Evolutionary conservation across 2,329 filamentous ascomycete species (phyloP).

Genomic region (Fusarium camptoceras): DNA sequence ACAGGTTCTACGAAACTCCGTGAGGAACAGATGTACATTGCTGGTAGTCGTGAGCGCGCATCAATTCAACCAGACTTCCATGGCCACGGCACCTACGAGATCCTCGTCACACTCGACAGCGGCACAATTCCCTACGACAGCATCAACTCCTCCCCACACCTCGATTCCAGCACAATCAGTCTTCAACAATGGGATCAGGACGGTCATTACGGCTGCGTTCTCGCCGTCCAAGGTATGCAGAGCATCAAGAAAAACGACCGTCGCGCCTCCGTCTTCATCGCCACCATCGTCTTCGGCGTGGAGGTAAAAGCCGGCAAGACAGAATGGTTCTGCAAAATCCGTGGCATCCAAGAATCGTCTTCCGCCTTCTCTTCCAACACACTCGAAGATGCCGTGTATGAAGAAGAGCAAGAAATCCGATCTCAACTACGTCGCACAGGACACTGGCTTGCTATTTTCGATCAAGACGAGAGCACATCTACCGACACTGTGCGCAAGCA

Average conservation of each 20-base stretch:
- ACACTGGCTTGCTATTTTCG: slow-evolving; percentile 10
- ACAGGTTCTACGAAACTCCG: slow-evolving; percentile 11
- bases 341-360: background rate
- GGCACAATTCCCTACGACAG: slow-evolving; percentile 15
- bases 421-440: slow-evolving; percentile 2
- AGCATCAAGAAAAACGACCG: slow-evolving; percentile 24
- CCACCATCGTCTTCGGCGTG: slow-evolving; percentile 9
- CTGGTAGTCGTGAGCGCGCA: slow-evolving; percentile 13
- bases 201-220: slow-evolving; percentile 10
- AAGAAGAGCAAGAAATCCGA: slow-evolving; percentile 15
- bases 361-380: background rate
- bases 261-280: slow-evolving; percentile 23
- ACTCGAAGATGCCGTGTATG: slow-evolving; percentile 1
- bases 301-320: slow-evolving; percentile 6
- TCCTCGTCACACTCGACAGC: slow-evolving; percentile 16
- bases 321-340: slow-evolving; percentile 25
- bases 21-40: slow-evolving; percentile 23
- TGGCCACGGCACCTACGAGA: slow-evolving; percentile 7
- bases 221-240: slow-evolving; percentile 25
- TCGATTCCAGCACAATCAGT: slow-evolving; percentile 8
- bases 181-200: slow-evolving; percentile 15
- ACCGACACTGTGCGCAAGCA: slow-evolving; percentile 10
- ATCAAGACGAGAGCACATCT: background rate
- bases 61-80: slow-evolving; percentile 11
- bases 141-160: slow-evolving; percentile 4